Evolutionary conservation across 208 protist species (phyloP), one percentile per base, ranked within the genome.

Genomic region (Leishmania braziliensis): DNA sequence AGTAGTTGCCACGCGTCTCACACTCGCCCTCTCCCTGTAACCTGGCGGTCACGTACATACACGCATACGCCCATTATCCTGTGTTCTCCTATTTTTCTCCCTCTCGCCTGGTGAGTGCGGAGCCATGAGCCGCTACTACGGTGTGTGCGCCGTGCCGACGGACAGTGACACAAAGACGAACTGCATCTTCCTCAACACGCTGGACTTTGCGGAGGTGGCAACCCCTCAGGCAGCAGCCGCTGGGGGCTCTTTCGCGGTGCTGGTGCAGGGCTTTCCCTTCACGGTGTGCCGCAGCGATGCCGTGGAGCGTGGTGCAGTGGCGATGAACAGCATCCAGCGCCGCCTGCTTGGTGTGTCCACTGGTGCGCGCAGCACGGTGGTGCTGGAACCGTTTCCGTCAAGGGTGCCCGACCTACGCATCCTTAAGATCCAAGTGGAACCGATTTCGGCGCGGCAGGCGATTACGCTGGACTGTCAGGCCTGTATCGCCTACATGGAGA

Each of bases 281-380:
- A 90, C 79, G 9, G 82, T 91, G 20, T 58, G 75, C 16, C 60
- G 78, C 3, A 76, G 89, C 84, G 60, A 79, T 9, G 77, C 71
- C 36, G 86, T 97, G 23, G 74, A 76, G 71, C 75, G 50, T 6
- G 94, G 92, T 16, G 76, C 78, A 20, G 80, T 96, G 48, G 92
- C 84, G 60, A 90, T 95, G 82, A 97, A 95, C 80, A 90, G 86
- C 76, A 95, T 97, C 69, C 92, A 97, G 81, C 92, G 94, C 18
- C 90, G 91, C 29, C 62, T 93, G 46, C 80, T 94, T 23, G 85
- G 86, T 33, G 65, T 97, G 36, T 93, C 90, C 23, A 91, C 86
- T 5, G 89, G 89, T 5, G 79, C 87, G 29, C 89, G 88, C 51
- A 90, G 84, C 79, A 87, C 86, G n/a, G 91, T 93, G 48, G 50